Percentiles rank a stretch among this genome's conserved stretches.
Evolutionary conservation across 202 grass and related monocot species (phyloP).

Genomic region (Brachypodium distachyon): DNA sequence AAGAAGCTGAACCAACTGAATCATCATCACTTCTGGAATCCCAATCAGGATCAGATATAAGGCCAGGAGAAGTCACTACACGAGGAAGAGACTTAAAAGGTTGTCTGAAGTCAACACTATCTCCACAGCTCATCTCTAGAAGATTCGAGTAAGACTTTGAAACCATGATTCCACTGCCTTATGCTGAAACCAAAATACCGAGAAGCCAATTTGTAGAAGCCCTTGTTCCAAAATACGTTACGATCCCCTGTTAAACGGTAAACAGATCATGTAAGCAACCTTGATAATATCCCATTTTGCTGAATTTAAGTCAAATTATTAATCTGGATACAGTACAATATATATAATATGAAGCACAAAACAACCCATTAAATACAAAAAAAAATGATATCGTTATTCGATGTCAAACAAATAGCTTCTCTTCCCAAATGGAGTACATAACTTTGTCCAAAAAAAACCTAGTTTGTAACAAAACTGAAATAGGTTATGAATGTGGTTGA

Average conservation of each 20-base stretch:
- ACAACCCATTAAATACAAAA: not conserved
- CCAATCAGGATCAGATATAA: slow-evolving; percentile 68
- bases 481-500: not conserved
- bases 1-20: slow-evolving; percentile 43
- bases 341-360: not conserved
- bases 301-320: not conserved
- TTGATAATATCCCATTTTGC: not conserved
- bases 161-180: slow-evolving; percentile 37
- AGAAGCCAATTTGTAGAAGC: not conserved
- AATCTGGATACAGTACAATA: not conserved
- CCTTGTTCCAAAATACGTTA: not conserved
- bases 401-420: not conserved
- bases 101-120: slow-evolving; percentile 36
- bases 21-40: slow-evolving; percentile 53
- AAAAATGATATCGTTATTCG: not conserved
- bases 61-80: slow-evolving; percentile 58
- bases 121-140: slow-evolving; percentile 38
- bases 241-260: slow-evolving; percentile 16
- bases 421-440: not conserved
- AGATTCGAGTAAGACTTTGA: slow-evolving; percentile 80
- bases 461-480: not conserved
- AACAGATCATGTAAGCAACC: not conserved
- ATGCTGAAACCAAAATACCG: not conserved
- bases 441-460: not conserved
- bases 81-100: slow-evolving; percentile 62